Base-by-base conservation (phyloP, 139 green algal genomes). In the Yamagishiella unicocca region DNA sequence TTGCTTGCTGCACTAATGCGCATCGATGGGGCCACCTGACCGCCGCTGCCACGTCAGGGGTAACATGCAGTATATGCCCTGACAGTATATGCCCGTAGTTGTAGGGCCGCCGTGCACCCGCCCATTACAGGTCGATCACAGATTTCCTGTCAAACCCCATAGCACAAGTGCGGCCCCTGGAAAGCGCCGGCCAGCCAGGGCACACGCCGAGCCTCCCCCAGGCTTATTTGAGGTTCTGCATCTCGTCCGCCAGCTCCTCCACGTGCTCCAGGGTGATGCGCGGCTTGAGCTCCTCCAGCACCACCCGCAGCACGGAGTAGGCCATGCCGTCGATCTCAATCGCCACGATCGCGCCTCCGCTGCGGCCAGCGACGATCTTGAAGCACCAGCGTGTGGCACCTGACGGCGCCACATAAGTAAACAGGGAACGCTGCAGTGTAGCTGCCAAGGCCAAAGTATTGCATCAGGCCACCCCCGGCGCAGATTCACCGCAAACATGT, bases 311-410 rank as follows among this genome's bases (percentile, higher is more conserved):
- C 46, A 31, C 8, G 45, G 72, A 80, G 45, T 42, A 62, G 29
- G 72, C 72, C 43, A 80, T 40, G n/a, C 72, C 72, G 72, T 80
- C 43, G 14, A 80, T 80, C 9, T 80, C 45, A n/a, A 80, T 31
- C 45, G 29, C 8, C 43, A 62, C 0, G 1, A 17, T 10, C 1
- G 0, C 7, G 29, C 29, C 43, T 2, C n/a, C 43, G 4, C n/a
- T 43, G 1, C 40, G 29, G 5, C 42, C 72, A 2, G 0, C 9
- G 45, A 80, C 7, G 17, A 19, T 29, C 29, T 42, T 80, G 45
- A 62, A 62, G 72, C 72, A 80, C 72, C 72, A 80, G 29, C 72
- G 72, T 12, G 4, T 4, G 29, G 72, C 72, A 80, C 72, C 72
- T 80, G 43, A 12, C 29, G 72, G n/a, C n/a, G n/a, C n/a, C 43